Percentiles rank a stretch among this genome's conserved stretches.
Conservation (phyloP, 1,139 yeast genomes). For the Magnusiomyces suaveolens region DNA sequence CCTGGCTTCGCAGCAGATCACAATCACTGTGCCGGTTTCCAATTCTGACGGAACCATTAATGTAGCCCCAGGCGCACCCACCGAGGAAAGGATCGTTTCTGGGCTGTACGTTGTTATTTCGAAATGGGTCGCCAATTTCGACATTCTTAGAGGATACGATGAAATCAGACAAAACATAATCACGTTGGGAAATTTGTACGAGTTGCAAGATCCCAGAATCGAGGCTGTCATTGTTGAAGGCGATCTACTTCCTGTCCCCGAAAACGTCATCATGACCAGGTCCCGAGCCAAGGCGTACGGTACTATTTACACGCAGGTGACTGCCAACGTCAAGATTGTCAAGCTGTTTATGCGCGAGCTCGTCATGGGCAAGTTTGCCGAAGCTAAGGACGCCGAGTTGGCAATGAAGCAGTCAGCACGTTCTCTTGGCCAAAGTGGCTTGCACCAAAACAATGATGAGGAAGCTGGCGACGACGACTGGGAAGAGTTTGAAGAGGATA, state of each 20-base stretch:
- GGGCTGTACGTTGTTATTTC: slow-evolving; percentile 48
- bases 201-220: slow-evolving; percentile 47
- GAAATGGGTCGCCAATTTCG: slow-evolving; percentile 78
- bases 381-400: slow-evolving; percentile 4
- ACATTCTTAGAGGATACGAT: slow-evolving; percentile 68
- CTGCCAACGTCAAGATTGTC: slow-evolving; percentile 64
- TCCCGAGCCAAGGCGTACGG: slow-evolving; percentile 56
- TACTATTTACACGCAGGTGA: slow-evolving; percentile 50
- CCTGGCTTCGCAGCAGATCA: slow-evolving; percentile 39
- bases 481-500: slow-evolving; percentile 37
- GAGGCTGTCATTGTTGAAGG: slow-evolving; percentile 58
- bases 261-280: slow-evolving; percentile 64
- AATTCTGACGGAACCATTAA: background rate
- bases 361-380: slow-evolving; percentile 31
- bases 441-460: slow-evolving; percentile 20
- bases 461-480: slow-evolving; percentile 45
- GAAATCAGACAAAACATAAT: slow-evolving; percentile 60
- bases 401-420: slow-evolving; percentile 18
- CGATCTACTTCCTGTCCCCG: slow-evolving; percentile 56
- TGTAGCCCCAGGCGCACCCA: slow-evolving; percentile 10
- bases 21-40: slow-evolving; percentile 17
- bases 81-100: slow-evolving; percentile 12
- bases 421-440: background rate
- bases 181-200: slow-evolving; percentile 59
- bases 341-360: slow-evolving; percentile 64